These are phyloP conservation scores for Dactylellina drechsleri DNA, from an alignment of 2,329 filamentous ascomycete genomes.

Conservation along the genomic window DNA sequence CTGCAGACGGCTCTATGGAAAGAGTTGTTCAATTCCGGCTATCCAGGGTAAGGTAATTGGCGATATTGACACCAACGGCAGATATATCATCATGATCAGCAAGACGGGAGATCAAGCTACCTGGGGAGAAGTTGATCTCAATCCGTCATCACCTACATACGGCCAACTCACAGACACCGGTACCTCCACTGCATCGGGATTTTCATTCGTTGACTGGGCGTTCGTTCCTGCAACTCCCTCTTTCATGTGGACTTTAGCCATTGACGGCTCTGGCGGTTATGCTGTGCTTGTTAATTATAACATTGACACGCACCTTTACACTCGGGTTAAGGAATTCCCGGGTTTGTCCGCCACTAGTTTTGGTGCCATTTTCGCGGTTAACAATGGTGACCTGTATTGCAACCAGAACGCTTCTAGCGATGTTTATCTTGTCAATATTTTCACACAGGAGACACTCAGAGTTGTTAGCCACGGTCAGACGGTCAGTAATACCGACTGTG, in stretches of 20 bases:
- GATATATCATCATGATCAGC: neutral
- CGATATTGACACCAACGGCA: slow-evolving; percentile 15
- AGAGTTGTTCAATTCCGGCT: neutral
- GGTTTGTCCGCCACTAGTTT: neutral
- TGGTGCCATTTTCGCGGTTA: slow-evolving; percentile 8
- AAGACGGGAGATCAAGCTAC: neutral
- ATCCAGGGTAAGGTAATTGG: neutral
- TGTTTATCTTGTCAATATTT: slow-evolving; percentile 17
- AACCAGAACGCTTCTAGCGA: slow-evolving; percentile 16
- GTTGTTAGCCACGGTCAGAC: slow-evolving; percentile 12
- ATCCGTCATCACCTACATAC: slow-evolving; percentile 7
- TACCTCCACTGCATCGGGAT: neutral
- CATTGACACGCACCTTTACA: slow-evolving; percentile 3
- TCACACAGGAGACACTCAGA: neutral
- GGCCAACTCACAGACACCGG: slow-evolving; percentile 1
- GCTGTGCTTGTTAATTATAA: slow-evolving; percentile 9
- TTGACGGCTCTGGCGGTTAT: neutral
- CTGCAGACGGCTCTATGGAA: neutral
- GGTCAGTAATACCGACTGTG: slow-evolving; percentile 20
- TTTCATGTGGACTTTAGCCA: slow-evolving; percentile 4
- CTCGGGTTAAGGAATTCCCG: slow-evolving; percentile 8
- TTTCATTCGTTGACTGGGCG: slow-evolving; percentile 21
- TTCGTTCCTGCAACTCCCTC: slow-evolving; percentile 9
- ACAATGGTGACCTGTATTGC: slow-evolving; percentile 19
- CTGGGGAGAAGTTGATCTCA: slow-evolving; percentile 16